Base-by-base conservation (phyloP, 2,329 filamentous ascomycete genomes). In the Cadophora malorum region DNA sequence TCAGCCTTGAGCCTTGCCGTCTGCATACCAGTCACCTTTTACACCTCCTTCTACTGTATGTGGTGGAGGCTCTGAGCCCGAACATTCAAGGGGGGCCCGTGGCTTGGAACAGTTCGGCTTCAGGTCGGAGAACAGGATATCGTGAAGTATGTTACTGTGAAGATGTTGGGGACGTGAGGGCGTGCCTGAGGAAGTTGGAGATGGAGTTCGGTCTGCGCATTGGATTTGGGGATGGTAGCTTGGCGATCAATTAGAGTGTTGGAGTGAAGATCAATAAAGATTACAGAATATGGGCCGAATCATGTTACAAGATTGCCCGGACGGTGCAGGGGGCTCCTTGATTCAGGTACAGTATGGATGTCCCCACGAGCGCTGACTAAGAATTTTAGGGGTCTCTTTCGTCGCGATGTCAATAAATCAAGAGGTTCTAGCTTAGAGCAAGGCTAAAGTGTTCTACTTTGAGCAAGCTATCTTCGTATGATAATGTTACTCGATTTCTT, bases 1-100 rank as follows among this genome's bases (percentile, higher is more conserved):
- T 88, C 86, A 78, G 84, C 82, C 79, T 85, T 87, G 75, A 81
- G 83, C 80, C 83, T 87, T 79, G 80, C 81, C 77, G 83, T 76
- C 85, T 78, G 77, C 75, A 78, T 78, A 76, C 74, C 77, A 77
- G 69, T 77, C 75, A 74, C 76, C 74, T 69, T 74, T 76, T 69
- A 55, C 75, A 69, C 74, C 76, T 74, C 75, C 76, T 70, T 70
- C 74, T 76, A 60, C 71, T 73, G 45, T 73, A 63, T 65, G 72
- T 73, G 66, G 64, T 72, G 70, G 71, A 72, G 71, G 71, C 64
- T 70, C 63, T 70, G 56, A 68, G 73, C 67, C 71, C 69, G 66
- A 60, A 73, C 75, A 77, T 76, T 70, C 75, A 76, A 76, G 71
- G 69, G 69, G 69, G 64, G 63, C 65, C 67, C 70, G 63, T 62